These are phyloP conservation scores for Starmerella vaccinii DNA, from an alignment of 805 yeast genomes.

Conservation along the genomic window DNA sequence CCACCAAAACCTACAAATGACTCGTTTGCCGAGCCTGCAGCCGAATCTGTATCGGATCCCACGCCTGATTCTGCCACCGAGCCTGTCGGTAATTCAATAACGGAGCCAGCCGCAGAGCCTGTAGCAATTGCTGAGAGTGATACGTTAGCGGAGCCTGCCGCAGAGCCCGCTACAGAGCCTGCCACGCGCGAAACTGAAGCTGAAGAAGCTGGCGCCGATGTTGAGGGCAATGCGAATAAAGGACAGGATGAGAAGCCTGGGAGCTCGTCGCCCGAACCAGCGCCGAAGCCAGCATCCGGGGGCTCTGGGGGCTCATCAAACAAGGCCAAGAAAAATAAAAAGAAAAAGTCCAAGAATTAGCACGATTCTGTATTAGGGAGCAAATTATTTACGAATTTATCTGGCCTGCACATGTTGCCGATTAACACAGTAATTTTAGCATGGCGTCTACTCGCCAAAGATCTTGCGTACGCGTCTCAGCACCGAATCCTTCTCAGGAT, in stretches of 20 bases:
- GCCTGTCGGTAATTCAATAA: not conserved
- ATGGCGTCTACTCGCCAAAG: conserved; percentile 61
- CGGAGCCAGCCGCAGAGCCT: not conserved
- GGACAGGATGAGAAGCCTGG: not conserved
- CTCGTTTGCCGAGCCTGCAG: not conserved
- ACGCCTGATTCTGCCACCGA: not conserved
- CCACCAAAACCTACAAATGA: not conserved
- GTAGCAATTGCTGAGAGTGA: not conserved
- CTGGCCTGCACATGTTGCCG: not conserved
- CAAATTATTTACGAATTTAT: not conserved
- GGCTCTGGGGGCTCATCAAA: conserved; percentile 15
- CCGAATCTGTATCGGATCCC: not conserved
- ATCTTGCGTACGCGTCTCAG: conserved; percentile 87
- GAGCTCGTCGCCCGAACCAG: not conserved
- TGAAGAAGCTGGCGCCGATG: not conserved
- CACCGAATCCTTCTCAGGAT: conserved; percentile 95
- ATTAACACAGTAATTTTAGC: not conserved
- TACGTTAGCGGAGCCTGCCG: not conserved
- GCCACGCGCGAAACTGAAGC: not conserved
- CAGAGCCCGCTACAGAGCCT: not conserved
- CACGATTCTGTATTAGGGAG: not conserved
- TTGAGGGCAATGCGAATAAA: no score
- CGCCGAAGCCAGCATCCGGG: conserved; percentile 8
- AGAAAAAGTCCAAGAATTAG: conserved; percentile 17
- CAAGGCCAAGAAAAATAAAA: conserved; percentile 22